These are phyloP conservation scores for Boletus rubroflammeus DNA, from an alignment of 768 basidiomycete genomes.

Conservation along the genomic window DNA sequence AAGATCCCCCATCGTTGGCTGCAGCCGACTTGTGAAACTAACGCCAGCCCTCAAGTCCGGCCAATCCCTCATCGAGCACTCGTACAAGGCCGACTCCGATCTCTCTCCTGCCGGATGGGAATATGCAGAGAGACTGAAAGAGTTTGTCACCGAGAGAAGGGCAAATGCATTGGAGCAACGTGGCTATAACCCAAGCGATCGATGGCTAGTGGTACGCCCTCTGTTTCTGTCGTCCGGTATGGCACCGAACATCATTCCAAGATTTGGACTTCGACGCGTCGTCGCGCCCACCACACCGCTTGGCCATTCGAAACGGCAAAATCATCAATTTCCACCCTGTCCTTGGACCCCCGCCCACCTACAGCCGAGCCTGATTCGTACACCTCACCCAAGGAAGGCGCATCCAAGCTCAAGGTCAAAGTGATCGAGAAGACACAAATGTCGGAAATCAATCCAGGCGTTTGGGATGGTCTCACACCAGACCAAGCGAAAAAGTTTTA, in stretches of 20 bases:
- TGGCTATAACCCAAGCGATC: slow-evolving; percentile 57
- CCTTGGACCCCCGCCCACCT: slow-evolving; percentile 5
- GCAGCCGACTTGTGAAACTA: neutral
- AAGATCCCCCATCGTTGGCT: slow-evolving; percentile 24
- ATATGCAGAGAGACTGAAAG: slow-evolving; percentile 84
- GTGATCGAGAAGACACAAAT: slow-evolving; percentile 95
- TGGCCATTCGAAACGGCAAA: slow-evolving; percentile 77
- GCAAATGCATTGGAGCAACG: slow-evolving; percentile 71
- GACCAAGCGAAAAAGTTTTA: slow-evolving; percentile 88
- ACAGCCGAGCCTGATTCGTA: neutral
- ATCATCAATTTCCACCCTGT: slow-evolving; percentile 10
- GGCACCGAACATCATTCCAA: slow-evolving; percentile 28
- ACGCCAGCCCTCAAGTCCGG: slow-evolving; percentile 61
- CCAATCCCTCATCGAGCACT: slow-evolving; percentile 97
- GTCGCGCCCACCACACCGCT: slow-evolving; percentile 91
- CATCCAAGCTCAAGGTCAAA: slow-evolving; percentile 52
- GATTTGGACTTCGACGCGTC: slow-evolving; percentile 97
- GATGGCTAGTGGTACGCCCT: slow-evolving; percentile 60
- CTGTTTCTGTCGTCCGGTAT: neutral
- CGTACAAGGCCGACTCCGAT: slow-evolving; percentile 97
- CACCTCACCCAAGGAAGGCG: slow-evolving; percentile 1
- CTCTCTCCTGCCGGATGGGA: slow-evolving; percentile 95
- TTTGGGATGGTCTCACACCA: slow-evolving; percentile 94
- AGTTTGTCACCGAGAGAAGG: slow-evolving; percentile 84
- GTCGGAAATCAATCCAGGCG: slow-evolving; percentile 96